Evolutionary conservation across 192 early-diverging fungal species (phyloP).

Genomic region (Phycomyces blakesleeanus): DNA sequence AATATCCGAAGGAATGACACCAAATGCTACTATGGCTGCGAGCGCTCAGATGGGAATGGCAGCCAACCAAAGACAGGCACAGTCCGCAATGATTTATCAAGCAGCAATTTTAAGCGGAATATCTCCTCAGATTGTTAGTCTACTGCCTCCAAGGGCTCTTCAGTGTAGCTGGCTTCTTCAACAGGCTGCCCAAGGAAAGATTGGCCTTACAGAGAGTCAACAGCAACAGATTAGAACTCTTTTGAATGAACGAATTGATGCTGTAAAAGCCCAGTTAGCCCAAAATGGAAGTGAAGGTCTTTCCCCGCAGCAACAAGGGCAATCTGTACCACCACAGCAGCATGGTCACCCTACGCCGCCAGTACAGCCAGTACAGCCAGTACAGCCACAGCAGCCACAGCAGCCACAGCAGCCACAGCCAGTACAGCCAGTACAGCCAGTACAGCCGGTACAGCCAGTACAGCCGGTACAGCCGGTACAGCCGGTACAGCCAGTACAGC

Average conservation of each 20-base stretch:
- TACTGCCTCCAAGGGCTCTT: constrained; percentile 25
- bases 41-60: constrained; percentile 14
- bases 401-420: no score
- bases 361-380: neutral
- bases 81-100: constrained; percentile 18
- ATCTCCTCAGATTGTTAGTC: constrained; percentile 22
- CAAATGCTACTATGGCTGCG: neutral
- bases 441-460: constrained; percentile 12
- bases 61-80: constrained; percentile 9
- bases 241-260: constrained; percentile 20
- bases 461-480: constrained; percentile 14
- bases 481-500: no score
- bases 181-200: constrained; percentile 16
- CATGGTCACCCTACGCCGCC: neutral
- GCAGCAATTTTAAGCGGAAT: constrained; percentile 23
- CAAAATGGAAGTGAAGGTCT: neutral
- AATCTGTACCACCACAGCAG: constrained; percentile 3
- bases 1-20: neutral
- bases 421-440: constrained; percentile 11
- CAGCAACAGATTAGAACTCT: constrained; percentile 31
- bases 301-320: neutral
- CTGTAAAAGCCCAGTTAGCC: constrained; percentile 23
- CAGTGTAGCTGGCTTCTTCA: constrained; percentile 31
- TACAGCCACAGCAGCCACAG: neutral
- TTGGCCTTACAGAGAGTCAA: constrained; percentile 8